Evolutionary conservation across 2,329 filamentous ascomycete genomes (phyloP), one percentile per base, ranked within the genome.

Genomic region (Fusarium drepaniforme): DNA sequence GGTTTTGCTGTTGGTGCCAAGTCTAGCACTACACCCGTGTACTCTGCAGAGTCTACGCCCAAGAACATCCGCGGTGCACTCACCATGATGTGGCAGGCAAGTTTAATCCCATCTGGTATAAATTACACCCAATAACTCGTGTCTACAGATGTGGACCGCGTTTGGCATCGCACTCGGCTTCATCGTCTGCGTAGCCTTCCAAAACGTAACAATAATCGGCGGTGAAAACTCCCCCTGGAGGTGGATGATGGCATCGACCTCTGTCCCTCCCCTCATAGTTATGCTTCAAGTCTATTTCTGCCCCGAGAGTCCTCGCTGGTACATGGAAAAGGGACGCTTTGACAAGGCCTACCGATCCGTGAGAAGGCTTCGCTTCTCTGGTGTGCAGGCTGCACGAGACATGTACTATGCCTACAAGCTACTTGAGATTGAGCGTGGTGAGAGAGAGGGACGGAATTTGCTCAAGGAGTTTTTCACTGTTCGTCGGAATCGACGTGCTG

Each of bases 241-340:
- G 7, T 82, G 80, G 80, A 83, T 83, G 79, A 80, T 90, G 30
- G 88, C 85, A 3, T 89, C 88, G 0, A 88, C 89, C 3, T 87
- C 88, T 33, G 81, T 89, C 8, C 88, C 89, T 1, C 87, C 88
- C 0, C 72, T 90, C 12, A 82, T 89, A 3, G 83, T 91, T 16
- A 79, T 89, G 66, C 6, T 87, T 11, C 85, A 88, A 53, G 84
- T 90, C n/a, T 90, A 86, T 64, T 84, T 89, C 65, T 89, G 87
- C 49, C 88, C 88, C 0, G 88, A 90, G 66, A 88, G 86, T 2
- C 87, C 88, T 4, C 84, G 87, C 28, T 90, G 87, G 87, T 87
- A 85, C 65, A 88, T 90, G 79, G 87, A 88, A 44, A 88, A 87
- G 66, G 84, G 85, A 0, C 82, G 81, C 21, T 85, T 86, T 71